Percentiles rank a stretch among this genome's conserved stretches.
Conservation (phyloP, 331 rosid species). For the Cucumis variabilis region DNA sequence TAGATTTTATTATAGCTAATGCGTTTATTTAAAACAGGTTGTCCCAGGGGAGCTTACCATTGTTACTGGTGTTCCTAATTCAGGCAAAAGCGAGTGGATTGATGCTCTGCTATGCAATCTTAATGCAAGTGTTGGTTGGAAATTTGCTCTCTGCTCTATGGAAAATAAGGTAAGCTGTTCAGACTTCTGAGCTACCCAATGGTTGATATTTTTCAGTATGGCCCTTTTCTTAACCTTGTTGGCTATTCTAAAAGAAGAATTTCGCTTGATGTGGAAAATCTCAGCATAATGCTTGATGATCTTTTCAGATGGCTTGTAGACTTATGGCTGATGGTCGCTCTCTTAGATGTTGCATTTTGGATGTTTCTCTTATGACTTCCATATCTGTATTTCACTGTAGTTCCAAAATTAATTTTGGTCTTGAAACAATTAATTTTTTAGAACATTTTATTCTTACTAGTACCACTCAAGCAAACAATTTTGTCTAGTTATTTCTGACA, state of each 20-base stretch:
- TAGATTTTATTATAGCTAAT: neutral
- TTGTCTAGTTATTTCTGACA: neutral
- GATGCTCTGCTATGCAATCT: constrained; percentile 98
- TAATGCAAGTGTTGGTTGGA: constrained; percentile 71
- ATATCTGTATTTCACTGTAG: neutral
- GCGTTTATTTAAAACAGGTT: constrained; percentile 56
- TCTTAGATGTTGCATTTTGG: neutral
- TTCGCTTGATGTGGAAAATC: neutral
- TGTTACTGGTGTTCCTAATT: constrained; percentile 96
- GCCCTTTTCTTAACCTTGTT: neutral
- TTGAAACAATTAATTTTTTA: neutral
- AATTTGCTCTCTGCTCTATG: constrained; percentile 96
- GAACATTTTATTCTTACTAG: neutral
- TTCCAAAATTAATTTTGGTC: neutral
- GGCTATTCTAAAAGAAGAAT: neutral
- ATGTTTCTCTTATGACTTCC: neutral
- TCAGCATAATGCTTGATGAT: neutral
- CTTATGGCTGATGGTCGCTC: neutral
- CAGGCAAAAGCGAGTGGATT: constrained; percentile 99
- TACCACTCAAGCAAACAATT: neutral
- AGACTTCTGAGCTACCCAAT: neutral
- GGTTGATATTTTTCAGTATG: neutral
- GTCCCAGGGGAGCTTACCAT: constrained; percentile 96
- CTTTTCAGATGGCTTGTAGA: constrained; percentile 2
- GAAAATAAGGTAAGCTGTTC: constrained; percentile 76